Base-by-base conservation (phyloP, 495 filamentous ascomycete species). In the Talaromyces adpressus region DNA sequence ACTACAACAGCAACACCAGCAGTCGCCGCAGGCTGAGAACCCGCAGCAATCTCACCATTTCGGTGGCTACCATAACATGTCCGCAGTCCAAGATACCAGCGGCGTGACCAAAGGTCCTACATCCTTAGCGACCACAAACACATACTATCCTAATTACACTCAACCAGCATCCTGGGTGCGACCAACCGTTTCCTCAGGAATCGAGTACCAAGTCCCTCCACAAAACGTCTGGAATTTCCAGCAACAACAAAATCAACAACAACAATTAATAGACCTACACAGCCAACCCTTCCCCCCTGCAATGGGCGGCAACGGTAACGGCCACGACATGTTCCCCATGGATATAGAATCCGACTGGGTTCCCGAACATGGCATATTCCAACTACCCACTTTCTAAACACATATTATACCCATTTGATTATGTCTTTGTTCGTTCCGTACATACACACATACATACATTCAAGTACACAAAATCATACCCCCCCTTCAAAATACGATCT, bases 261-360 rank as follows among this genome's bases (percentile, higher is more conserved):
- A 27, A 18, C 16, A 27, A 18, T 6, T 57, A 3, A 20, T 36
- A 18, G n/a, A 58, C 29, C 27, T 58, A 36, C 56, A 18, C 16
- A 58, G 18, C 7, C 60, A 62, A 11, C 22, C 23, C 11, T 62
- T 51, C 9, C 16, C 41, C 16, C 25, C 45, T 51, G 60, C 6
- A 12, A 32, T 51, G 39, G 23, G 6, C n/a, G 29, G 30, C 60
- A 23, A 14, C 12, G 30, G n/a, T 14, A 34, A 6, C 12, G 30
- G 18, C 22, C 39, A 51, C 6, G 45, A 36, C 27, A 52, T 12
- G 12, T 12, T 61, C n/a, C 45, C 60, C 25, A 52, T 62, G 45
- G 60, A 62, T 2, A 62, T 62, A 47, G 60, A 62, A 32, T 62
- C 23, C 29, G 60, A 62, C 45, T 62, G 60, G 60, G 60, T 62